Evolutionary conservation across 2,329 filamentous ascomycete genomes (phyloP), one percentile per base, ranked within the genome.

Genomic region (Huntiella bhutanensis): DNA sequence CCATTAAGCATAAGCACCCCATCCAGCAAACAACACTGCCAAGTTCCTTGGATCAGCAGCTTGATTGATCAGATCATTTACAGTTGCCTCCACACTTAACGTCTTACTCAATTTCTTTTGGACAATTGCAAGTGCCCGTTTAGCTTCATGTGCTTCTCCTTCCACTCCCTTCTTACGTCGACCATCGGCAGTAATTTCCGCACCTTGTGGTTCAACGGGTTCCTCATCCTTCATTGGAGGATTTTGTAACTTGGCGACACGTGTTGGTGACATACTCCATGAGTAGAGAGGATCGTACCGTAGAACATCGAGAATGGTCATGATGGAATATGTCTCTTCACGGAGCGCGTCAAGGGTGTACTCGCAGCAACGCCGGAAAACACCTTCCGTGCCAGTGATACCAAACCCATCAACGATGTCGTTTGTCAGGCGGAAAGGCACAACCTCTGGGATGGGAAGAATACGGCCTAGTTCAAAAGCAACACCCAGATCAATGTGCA

Each of bases 381-480:
- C 86, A 3, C 91, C 91, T 60, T 99, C 92, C 0, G 87, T 93
- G 55, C 83, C 85, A 2, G 84, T 92, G 53, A 93, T 81, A 22
- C 91, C 91, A 83, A 99, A 95, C 19, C 85, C 92, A 57, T 98
- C 92, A 4, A 96, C 83, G 46, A 98, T 79, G 56, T 99, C 91
- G 46, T 91, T 74, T 7, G 91, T 96, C 45, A 98, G 66, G 1
- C 91, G 77, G 68, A 99, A 99, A 0, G 91, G 92, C 0, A 98
- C 91, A 2, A 94, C 75, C 64, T 98, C 92, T 0, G 91, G 92
- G 1, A 98, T 82, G 0, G 88, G 88, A 0, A 99, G 66, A n/a
- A 99, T 79, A 13, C 91, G 81, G 1, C 92, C 91, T 56, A 88
- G 85, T 62, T 99, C 92, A 58, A 99, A 99, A 0, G 88, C 88